Evolutionary conservation across 2,329 filamentous ascomycete genomes (phyloP), one percentile per base, ranked within the genome.

Genomic region (Dryadomyces sulphureus): DNA sequence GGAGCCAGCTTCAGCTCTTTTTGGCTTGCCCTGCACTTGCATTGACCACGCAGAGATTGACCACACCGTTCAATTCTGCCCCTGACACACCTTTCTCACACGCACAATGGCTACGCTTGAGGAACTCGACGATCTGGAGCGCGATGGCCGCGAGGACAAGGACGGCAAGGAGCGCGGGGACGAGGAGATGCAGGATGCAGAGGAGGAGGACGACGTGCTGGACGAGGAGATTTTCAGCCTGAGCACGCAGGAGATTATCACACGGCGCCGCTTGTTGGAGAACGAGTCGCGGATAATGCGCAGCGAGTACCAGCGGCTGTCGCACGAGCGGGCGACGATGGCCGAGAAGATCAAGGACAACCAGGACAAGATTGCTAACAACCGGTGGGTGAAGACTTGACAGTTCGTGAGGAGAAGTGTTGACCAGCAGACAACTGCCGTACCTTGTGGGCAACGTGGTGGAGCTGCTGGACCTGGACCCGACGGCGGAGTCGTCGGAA

Each of bases 341-440:
- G 80, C 81, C 48, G 90, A 96, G 65, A 96, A 95, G 73, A 96
- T 98, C 65, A 96, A 95, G 74, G 92, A 98, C 62, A 98, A 98
- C 60, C 69, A 86, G 59, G 93, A 98, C 56, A 98, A 98, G 77
- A 98, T 98, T 59, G 89, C 93, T 55, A 96, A 98, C 68, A 98
- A 98, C 72, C 79, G 88, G 89, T 94, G 70, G 2, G 17, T 19
- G 34, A 20, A 19, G 8, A 4, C 25, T 24, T 25, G 16, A 14
- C 3, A n/a, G n/a, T n/a, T n/a, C n/a, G n/a, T n/a, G n/a, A n/a
- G n/a, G n/a, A n/a, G n/a, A n/a, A n/a, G n/a, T n/a, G n/a, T n/a
- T n/a, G n/a, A n/a, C n/a, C n/a, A n/a, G n/a, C n/a, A 95, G 89
- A 61, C 92, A 98, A 81, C 74, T 98, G 59, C 92, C 92, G 36